Percentiles rank a stretch among this genome's conserved stretches.
These are phyloP conservation scores for Amanita exitialis DNA, from an alignment of 768 basidiomycete genomes.

Conservation along the genomic window DNA sequence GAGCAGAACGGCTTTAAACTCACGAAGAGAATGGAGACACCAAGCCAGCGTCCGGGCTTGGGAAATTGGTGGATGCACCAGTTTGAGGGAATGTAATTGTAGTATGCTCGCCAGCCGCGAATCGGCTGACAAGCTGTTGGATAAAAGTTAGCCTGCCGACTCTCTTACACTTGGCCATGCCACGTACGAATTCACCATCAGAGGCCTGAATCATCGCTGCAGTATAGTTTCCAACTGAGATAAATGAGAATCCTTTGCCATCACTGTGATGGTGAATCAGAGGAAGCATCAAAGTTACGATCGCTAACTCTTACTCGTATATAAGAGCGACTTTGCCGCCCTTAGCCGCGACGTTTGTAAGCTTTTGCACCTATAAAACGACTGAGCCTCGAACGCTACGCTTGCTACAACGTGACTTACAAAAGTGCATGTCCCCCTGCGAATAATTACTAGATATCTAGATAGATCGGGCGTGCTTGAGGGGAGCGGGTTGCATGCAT, in stretches of 20 bases:
- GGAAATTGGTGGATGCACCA: slow-evolving; percentile 30
- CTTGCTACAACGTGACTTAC: slow-evolving; percentile 17
- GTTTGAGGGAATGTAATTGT: slow-evolving; percentile 38
- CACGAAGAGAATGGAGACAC: slow-evolving; percentile 41
- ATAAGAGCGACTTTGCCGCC: slow-evolving; percentile 39
- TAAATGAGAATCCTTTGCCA: slow-evolving; percentile 33
- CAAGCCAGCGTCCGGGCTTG: slow-evolving; percentile 43
- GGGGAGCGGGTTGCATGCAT: slow-evolving; percentile 51
- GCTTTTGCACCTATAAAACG: slow-evolving; percentile 31
- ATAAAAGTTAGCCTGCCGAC: slow-evolving; percentile 1
- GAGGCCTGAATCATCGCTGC: slow-evolving; percentile 41
- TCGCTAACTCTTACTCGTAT: slow-evolving; percentile 35
- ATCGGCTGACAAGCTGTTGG: slow-evolving; percentile 38
- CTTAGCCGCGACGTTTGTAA: slow-evolving; percentile 42
- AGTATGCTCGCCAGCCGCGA: slow-evolving; percentile 31
- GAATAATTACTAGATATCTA: slow-evolving; percentile 41
- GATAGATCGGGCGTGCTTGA: slow-evolving; percentile 44
- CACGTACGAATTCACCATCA: slow-evolving; percentile 45
- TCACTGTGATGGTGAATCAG: slow-evolving; percentile 23
- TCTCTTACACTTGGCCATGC: not conserved
- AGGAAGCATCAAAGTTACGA: no score
- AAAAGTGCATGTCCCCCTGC: slow-evolving; percentile 49
- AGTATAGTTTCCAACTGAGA: slow-evolving; percentile 34
- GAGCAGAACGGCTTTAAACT: not conserved
- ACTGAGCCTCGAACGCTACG: not conserved